Percentiles rank a stretch among this genome's conserved stretches.
phyloP scores from a whole-genome alignment of 805 yeast species.

The Barnettozyma botsteinii region DNA sequence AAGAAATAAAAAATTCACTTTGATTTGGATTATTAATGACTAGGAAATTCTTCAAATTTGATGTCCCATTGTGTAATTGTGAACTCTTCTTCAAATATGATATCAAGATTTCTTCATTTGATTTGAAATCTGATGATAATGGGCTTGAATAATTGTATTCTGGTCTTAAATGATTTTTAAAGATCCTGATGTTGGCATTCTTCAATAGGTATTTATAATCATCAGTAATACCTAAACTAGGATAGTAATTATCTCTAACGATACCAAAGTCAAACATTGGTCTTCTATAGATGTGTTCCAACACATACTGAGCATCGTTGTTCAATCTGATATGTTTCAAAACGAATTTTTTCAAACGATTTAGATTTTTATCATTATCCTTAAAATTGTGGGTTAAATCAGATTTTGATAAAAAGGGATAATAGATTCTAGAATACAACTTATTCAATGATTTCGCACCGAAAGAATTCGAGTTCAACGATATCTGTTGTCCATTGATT shows the following conservation, averaged over 20 bases:
- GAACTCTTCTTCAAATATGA: slow-evolving; percentile 13
- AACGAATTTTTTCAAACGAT: slow-evolving; percentile 4
- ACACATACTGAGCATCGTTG: slow-evolving; percentile 3
- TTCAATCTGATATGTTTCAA: slow-evolving; percentile 10
- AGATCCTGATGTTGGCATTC: slow-evolving; percentile 9
- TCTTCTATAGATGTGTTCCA: slow-evolving; percentile 5
- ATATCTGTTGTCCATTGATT: neutral
- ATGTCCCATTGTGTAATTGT: slow-evolving; percentile 2
- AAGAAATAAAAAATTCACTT: slow-evolving; percentile 18
- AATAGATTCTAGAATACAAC: slow-evolving; percentile 15
- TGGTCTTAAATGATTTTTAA: slow-evolving; percentile 11
- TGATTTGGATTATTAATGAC: slow-evolving; percentile 19
- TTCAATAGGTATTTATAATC: slow-evolving; percentile 11
- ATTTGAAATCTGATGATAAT: slow-evolving; percentile 6
- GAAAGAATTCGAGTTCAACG: neutral
- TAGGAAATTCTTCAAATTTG: slow-evolving; percentile 15
- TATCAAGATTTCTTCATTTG: slow-evolving; percentile 7
- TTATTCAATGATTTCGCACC: slow-evolving; percentile 3
- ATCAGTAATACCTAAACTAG: slow-evolving; percentile 12
- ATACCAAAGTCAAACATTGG: slow-evolving; percentile 19
- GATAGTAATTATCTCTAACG: slow-evolving; percentile 18
- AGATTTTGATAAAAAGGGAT: slow-evolving; percentile 17
- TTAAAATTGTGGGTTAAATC: slow-evolving; percentile 12
- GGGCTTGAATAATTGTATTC: slow-evolving; percentile 14
- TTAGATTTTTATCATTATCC: neutral